A percentile compares a stretch with the other conserved stretches of the same genome.
phyloP scores from a whole-genome alignment of 495 filamentous ascomycete species.

The Penicillium atrosanguineum region DNA sequence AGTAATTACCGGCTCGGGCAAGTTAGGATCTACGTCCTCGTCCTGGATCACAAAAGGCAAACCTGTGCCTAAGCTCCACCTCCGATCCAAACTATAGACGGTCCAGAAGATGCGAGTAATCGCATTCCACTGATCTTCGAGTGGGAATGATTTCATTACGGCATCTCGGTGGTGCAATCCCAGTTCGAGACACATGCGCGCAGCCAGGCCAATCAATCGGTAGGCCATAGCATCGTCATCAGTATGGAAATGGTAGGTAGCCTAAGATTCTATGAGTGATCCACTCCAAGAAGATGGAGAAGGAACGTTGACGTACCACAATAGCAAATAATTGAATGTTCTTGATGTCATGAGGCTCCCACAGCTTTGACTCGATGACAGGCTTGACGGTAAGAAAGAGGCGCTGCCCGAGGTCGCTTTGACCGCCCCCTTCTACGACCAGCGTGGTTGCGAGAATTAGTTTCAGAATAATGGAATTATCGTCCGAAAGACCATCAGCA shows the following conservation, averaged over 20 bases:
- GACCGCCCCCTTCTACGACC: slow-evolving; percentile 69
- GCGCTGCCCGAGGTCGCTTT: slow-evolving; percentile 66
- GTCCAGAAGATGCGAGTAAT: slow-evolving; percentile 75
- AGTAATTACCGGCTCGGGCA: slow-evolving; percentile 69
- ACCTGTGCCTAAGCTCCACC: slow-evolving; percentile 81
- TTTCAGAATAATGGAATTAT: slow-evolving; percentile 69
- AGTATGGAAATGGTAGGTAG: slow-evolving; percentile 80
- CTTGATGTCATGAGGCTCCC: slow-evolving; percentile 62
- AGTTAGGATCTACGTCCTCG: slow-evolving; percentile 73
- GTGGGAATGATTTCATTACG: slow-evolving; percentile 60
- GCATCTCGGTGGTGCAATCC: slow-evolving; percentile 76
- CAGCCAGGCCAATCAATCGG: slow-evolving; percentile 72
- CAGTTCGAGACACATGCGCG: slow-evolving; percentile 74
- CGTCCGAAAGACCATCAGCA: slow-evolving; percentile 64
- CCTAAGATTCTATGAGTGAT: slow-evolving; percentile 40
- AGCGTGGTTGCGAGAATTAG: slow-evolving; percentile 75
- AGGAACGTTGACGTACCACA: slow-evolving; percentile 47
- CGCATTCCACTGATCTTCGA: slow-evolving; percentile 57
- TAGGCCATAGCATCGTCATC: slow-evolving; percentile 80
- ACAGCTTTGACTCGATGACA: slow-evolving; percentile 66
- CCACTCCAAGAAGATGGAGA: neutral
- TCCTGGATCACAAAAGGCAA: slow-evolving; percentile 80
- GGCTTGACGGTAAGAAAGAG: slow-evolving; percentile 70
- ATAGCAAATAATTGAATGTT: slow-evolving; percentile 72
- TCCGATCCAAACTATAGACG: slow-evolving; percentile 72